Conservation (phyloP, 176 grass and related monocot species). For the Oryza glaberrima region DNA sequence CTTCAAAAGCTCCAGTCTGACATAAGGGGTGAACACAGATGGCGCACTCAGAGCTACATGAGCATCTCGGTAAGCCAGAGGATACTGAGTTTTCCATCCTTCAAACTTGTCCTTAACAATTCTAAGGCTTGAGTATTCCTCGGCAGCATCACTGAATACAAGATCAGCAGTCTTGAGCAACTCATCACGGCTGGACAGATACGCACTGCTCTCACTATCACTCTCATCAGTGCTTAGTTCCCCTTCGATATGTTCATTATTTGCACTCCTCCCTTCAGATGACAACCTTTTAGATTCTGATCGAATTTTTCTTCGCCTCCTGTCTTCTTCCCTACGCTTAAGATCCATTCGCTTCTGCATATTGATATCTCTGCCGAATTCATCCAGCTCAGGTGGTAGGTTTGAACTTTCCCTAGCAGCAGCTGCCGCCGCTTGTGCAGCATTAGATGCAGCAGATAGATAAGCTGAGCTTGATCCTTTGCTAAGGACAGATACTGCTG, state of each 20-base stretch:
- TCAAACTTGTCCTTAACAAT: constrained; percentile 95
- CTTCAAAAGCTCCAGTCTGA: constrained; percentile 88
- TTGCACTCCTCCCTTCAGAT: constrained; percentile 49
- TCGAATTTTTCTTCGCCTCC: constrained; percentile 58
- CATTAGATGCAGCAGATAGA: constrained; percentile 69
- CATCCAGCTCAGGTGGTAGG: constrained; percentile 76
- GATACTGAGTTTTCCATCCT: constrained; percentile 76
- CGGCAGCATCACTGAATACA: constrained; percentile 88
- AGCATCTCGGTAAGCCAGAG: constrained; percentile 75
- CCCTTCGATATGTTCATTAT: constrained; percentile 66
- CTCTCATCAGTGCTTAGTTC: constrained; percentile 98
- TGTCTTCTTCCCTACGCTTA: constrained; percentile 72
- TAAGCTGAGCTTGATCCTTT: constrained; percentile 69
- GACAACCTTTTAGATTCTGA: constrained; percentile 73
- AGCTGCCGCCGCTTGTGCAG: constrained; percentile 68
- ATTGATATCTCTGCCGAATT: constrained; percentile 91
- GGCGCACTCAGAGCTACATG: constrained; percentile 76
- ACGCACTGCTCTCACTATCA: constrained; percentile 81
- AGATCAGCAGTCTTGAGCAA: constrained; percentile 74
- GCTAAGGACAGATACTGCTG: constrained; percentile 73
- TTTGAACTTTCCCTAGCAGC: constrained; percentile 69
- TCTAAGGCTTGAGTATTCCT: constrained; percentile 84
- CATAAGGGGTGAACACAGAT: constrained; percentile 75
- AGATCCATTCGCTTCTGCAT: constrained; percentile 73
- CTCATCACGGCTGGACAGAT: constrained; percentile 76